These are phyloP conservation scores for Phytopythium montanum DNA, from an alignment of 352 stramenopile genomes.

Conservation along the genomic window DNA sequence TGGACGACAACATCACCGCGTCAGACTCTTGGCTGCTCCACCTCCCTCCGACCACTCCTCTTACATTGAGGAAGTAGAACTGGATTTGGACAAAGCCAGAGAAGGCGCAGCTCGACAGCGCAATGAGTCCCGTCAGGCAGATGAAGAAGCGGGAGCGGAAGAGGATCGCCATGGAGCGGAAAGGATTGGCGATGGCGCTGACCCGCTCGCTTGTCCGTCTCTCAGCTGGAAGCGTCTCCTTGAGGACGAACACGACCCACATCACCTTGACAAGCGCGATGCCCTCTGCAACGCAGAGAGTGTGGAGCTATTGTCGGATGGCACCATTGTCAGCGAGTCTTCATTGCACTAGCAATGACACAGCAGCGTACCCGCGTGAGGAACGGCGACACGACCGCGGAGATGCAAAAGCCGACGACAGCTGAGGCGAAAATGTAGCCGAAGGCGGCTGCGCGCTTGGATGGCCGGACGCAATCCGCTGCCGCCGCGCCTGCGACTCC, in stretches of 20 bases:
- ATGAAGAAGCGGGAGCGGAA: slow-evolving; percentile 58
- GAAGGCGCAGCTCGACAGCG: slow-evolving; percentile 54
- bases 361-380: slow-evolving; percentile 39
- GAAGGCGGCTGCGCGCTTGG: slow-evolving; percentile 52
- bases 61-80: slow-evolving; percentile 71
- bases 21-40: background rate
- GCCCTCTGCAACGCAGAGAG: slow-evolving; percentile 32
- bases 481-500: slow-evolving; percentile 52
- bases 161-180: slow-evolving; percentile 61
- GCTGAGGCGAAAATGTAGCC: slow-evolving; percentile 54
- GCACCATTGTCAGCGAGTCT: slow-evolving; percentile 19
- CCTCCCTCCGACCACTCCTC: background rate
- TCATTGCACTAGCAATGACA: slow-evolving; percentile 10
- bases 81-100: slow-evolving; percentile 55
- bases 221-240: slow-evolving; percentile 44
- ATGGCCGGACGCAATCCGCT: slow-evolving; percentile 49
- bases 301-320: slow-evolving; percentile 27
- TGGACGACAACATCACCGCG: slow-evolving; percentile 8
- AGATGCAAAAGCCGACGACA: slow-evolving; percentile 50
- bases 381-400: slow-evolving; percentile 41
- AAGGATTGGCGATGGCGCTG: slow-evolving; percentile 42
- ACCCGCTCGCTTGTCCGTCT: slow-evolving; percentile 18
- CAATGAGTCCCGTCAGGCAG: slow-evolving; percentile 58
- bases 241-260: slow-evolving; percentile 46
- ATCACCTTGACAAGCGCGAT: slow-evolving; percentile 46